Base-by-base conservation (phyloP, 495 filamentous ascomycete species). In the Tuber borchii region DNA sequence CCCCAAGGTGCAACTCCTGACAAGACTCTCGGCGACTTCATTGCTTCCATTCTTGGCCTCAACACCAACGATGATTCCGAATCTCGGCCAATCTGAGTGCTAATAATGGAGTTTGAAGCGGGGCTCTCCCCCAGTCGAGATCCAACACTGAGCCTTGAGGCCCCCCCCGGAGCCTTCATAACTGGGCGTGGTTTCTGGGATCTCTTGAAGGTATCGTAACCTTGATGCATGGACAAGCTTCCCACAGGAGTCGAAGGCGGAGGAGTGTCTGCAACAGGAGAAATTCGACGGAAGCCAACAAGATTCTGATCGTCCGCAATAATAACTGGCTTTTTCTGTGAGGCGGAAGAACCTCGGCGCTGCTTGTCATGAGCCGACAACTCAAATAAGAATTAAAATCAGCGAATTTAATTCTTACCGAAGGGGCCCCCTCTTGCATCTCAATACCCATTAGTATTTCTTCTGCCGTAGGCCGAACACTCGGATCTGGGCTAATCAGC, bases 401-500 rank as follows among this genome's bases (percentile, higher is more conserved):
- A 14, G 75, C 75, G 65, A 82, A 84, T 72, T 31, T 56, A 34
- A 48, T 45, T 77, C 75, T 86, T 86, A 75, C 85, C 83, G 82
- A 84, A 80, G 87, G 84, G 69, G 86, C 83, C 56, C 91, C 89
- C 70, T 90, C 89, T 43, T 89, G 83, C 70, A 86, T 89, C 48
- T 85, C 87, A 79, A 99, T 93, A 19, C 89, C 91, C 17, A 86
- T 85, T n/a, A 98, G 83, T 17, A 99, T 95, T 70, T 97, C 94
- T 42, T 90, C 93, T 8, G 96, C 94, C 70, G 89, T 92, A 0
- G 95, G 95, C 17, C 95, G 87, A 34, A 93, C 89, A 37, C 85
- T 84, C 0, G 96, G 93, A 78, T 94, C 87, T 9, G 96, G 87
- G 0, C 93, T 89, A 10, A 98, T 88, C 22, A 99, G 87, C 44